Percentiles rank a stretch among this genome's conserved stretches.
phyloP scores from a whole-genome alignment of 2,329 filamentous ascomycete species.

The Hymenoscyphus fructigenus region DNA sequence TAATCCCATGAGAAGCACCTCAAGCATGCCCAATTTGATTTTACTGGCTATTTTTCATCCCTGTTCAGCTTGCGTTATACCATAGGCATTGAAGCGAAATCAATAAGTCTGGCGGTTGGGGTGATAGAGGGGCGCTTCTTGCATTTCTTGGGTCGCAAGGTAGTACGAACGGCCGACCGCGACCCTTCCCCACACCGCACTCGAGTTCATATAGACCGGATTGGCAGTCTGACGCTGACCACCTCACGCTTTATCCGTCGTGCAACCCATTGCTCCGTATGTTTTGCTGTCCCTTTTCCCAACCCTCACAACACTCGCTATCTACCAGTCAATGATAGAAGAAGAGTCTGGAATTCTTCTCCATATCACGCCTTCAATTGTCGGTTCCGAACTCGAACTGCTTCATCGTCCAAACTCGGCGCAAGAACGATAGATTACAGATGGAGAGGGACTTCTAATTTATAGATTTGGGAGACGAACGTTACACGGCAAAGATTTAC shows the following conservation, averaged over 20 bases:
- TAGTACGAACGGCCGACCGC: constrained; percentile 21
- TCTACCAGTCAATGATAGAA: constrained; percentile 34
- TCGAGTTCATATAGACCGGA: constrained; percentile 18
- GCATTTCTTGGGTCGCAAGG: constrained; percentile 32
- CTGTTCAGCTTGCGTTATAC: constrained; percentile 15
- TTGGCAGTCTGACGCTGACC: constrained; percentile 20
- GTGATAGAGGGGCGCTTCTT: constrained; percentile 32
- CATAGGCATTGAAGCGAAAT: constrained; percentile 20
- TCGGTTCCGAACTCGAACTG: not conserved
- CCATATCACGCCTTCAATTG: constrained; percentile 14
- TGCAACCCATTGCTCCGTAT: constrained; percentile 18
- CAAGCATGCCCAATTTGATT: constrained; percentile 12
- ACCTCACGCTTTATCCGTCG: constrained; percentile 28
- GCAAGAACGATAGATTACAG: constrained; percentile 6
- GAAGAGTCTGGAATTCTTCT: constrained; percentile 42
- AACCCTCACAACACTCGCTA: constrained; percentile 27
- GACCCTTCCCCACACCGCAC: constrained; percentile 27
- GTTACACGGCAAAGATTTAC: constrained; percentile 1
- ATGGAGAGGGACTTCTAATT: constrained; percentile 15
- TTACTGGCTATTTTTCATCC: constrained; percentile 22
- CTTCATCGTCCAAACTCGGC: not conserved
- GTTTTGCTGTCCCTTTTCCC: constrained; percentile 20
- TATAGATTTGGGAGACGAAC: not conserved
- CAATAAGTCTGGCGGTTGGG: constrained; percentile 35
- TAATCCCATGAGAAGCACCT: constrained; percentile 11